phyloP scores from a whole-genome alignment of 2,329 filamentous ascomycete species.

The Xylariaceae sp. region DNA sequence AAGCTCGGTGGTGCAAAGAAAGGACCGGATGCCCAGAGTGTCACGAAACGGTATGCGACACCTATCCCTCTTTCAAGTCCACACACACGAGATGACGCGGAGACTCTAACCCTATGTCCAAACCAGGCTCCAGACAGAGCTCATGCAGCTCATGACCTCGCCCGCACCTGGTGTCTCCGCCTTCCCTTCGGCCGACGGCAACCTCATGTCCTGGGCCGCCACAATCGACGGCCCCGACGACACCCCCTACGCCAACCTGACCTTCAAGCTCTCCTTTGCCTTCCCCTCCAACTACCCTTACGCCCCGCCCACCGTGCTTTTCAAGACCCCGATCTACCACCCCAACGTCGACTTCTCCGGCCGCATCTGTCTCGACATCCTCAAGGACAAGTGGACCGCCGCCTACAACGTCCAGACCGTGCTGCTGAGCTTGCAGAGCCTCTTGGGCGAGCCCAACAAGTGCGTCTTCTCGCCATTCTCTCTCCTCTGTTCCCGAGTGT shows the following conservation, averaged over 20 bases:
- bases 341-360: constrained; percentile 98
- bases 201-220: constrained; percentile 88
- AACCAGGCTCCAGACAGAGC: constrained; percentile 83
- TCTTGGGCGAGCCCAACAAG: constrained; percentile 98
- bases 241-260: constrained; percentile 85
- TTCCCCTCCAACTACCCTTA: constrained; percentile 96
- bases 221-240: constrained; percentile 89
- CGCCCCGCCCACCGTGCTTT: constrained; percentile 83
- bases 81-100: neutral
- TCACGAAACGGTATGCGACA: constrained; percentile 66
- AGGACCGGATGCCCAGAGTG: constrained; percentile 66
- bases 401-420: constrained; percentile 96
- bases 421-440: constrained; percentile 86
- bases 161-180: constrained; percentile 91
- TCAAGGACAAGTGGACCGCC: constrained; percentile 99
- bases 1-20: constrained; percentile 60
- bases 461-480: constrained; percentile 46
- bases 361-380: constrained; percentile 93
- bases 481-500: neutral
- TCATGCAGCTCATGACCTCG: constrained; percentile 98
- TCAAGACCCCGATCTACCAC: constrained; percentile 99
- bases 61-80: constrained; percentile 12
- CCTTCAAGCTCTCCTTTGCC: constrained; percentile 86
- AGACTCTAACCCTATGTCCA: constrained; percentile 2
- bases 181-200: constrained; percentile 86